These are phyloP conservation scores for Trametes coccinea DNA, from an alignment of 768 basidiomycete species.

Conservation along the genomic window DNA sequence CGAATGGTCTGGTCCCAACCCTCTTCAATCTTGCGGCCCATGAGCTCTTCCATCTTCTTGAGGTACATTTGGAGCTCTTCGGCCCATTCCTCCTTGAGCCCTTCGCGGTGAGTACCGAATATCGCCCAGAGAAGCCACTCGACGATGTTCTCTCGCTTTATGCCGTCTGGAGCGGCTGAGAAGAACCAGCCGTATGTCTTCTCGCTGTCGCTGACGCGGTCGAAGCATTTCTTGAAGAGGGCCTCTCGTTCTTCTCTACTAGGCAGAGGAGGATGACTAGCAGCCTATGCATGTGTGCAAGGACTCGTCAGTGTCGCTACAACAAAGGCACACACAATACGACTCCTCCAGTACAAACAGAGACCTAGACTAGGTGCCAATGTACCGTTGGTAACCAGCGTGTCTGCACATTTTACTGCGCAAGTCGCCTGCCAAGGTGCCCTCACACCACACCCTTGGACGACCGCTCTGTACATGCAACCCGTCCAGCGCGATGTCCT, in stretches of 20 bases:
- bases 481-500: not conserved
- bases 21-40: constrained; percentile 42
- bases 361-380: no score
- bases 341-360: no score
- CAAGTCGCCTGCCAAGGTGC: no score
- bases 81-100: constrained; percentile 39
- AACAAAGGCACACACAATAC: not conserved
- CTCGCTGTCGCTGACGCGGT: constrained; percentile 21
- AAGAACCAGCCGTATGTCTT: constrained; percentile 58
- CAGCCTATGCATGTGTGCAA: constrained; percentile 23
- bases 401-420: no score
- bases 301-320: not conserved
- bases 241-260: constrained; percentile 44
- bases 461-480: no score
- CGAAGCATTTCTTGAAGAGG: constrained; percentile 51
- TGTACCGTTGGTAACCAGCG: no score
- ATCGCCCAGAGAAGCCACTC: constrained; percentile 72
- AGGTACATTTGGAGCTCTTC: constrained; percentile 56
- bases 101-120: constrained; percentile 44
- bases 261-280: constrained; percentile 38
- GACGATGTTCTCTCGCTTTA: constrained; percentile 49
- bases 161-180: constrained; percentile 25
- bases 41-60: constrained; percentile 37
- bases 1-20: constrained; percentile 42
- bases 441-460: no score